Evolutionary conservation across 345 rosid genomes (phyloP).

Genomic region (Carallia brachiata): DNA sequence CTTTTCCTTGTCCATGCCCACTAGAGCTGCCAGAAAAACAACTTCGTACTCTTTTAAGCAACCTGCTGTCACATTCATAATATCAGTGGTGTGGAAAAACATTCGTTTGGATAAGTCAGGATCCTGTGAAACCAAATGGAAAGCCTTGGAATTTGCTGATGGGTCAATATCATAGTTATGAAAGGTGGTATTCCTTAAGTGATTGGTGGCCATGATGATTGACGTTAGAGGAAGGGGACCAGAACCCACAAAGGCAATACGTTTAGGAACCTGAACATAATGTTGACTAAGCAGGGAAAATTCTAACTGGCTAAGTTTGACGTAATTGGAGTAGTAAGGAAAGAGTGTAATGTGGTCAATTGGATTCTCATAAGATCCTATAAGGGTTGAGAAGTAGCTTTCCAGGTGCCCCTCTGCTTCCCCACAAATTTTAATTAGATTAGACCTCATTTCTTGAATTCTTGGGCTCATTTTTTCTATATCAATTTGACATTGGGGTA

Average conservation of each 20-base stretch:
- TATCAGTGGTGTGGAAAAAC: slow-evolving; percentile 24
- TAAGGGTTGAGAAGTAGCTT: slow-evolving; percentile 18
- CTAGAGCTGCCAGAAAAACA: slow-evolving; percentile 27
- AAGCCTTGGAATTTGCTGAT: slow-evolving; percentile 22
- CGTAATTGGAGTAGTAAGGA: slow-evolving; percentile 29
- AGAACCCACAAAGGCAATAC: slow-evolving; percentile 27
- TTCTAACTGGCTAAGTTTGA: slow-evolving; percentile 21
- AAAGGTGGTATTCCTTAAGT: slow-evolving; percentile 12
- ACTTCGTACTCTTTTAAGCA: slow-evolving; percentile 12
- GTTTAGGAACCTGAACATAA: slow-evolving; percentile 3
- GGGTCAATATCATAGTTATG: slow-evolving; percentile 29
- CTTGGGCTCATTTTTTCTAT: slow-evolving; percentile 6
- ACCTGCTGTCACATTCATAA: slow-evolving; percentile 11
- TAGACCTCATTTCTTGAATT: slow-evolving; percentile 18
- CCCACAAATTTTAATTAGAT: slow-evolving; percentile 22
- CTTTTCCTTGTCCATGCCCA: slow-evolving; percentile 25
- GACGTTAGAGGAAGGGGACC: slow-evolving; percentile 32
- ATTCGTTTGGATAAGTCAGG: slow-evolving; percentile 20
- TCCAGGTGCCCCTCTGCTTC: slow-evolving; percentile 24
- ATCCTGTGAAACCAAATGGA: slow-evolving; percentile 13
- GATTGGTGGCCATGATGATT: slow-evolving; percentile 22
- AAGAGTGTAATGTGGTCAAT: slow-evolving; percentile 16
- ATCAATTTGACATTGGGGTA: slow-evolving; percentile 11
- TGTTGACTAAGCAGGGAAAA: slow-evolving; percentile 4
- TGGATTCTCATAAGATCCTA: slow-evolving; percentile 17